Base-by-base conservation (phyloP, 1,284 basidiomycete genomes). In the Melampsora abietis-canadensis region DNA sequence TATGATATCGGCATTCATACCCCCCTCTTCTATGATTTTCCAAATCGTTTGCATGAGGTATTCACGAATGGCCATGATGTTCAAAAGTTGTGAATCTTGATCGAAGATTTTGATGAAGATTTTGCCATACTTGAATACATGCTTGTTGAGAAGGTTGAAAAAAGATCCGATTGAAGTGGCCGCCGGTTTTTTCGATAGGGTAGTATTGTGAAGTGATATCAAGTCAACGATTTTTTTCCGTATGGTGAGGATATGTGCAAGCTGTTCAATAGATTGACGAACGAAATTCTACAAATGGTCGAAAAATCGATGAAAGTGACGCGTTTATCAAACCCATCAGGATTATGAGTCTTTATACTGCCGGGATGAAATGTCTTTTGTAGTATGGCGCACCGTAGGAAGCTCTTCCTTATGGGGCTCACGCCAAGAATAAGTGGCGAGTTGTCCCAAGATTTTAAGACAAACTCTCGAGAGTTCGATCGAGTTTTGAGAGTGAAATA, bases 41-140 rank as follows among this genome's bases (percentile, higher is more conserved):
- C 68, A 69, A 7, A 69, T 60, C 21, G 59, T 62, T 62, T 69
- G 68, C 48, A 48, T 62, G 3, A 69, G 44, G 21, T 31, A 60
- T 30, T 48, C 60, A 48, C 57, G 61, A 48, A 69, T 40, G 59
- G 44, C 68, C 14, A 46, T 24, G 10, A 30, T 31, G 68, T 69
- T 62, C 15, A 69, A 46, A 51, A 61, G 61, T 17, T 69, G 47
- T 14, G 68, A 57, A 69, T 69, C 68, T 47, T 69, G 68, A 12
- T 69, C 59, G 8, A 69, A 46, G 2, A 69, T 69, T 31, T 48
- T 37, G 60, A 69, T 69, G 15, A 69, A 48, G 8, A 69, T n/a
- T 69, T 69, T 69, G 27, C 68, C 68, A 37, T 61, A 69, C 46
- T 69, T 69, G 68, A 69, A 69, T 19, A 69, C 57, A 51, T 69